Conservation (phyloP, 192 early-diverging fungal species). For the Allomyces macrogynus region DNA sequence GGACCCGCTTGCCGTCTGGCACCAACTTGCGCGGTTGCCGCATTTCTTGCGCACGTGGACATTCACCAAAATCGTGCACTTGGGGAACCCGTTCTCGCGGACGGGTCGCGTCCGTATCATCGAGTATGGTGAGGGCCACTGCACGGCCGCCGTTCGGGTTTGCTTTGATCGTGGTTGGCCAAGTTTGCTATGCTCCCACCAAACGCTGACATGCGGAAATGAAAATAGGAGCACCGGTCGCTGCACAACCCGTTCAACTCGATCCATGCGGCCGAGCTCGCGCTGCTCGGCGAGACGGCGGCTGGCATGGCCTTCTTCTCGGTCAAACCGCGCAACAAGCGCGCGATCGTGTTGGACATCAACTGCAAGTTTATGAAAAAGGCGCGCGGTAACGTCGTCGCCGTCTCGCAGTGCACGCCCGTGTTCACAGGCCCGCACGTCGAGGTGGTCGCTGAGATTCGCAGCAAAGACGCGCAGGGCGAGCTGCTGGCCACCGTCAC, state of each 20-base stretch:
- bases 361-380: not conserved
- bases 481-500: not conserved
- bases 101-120: not conserved
- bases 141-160: not conserved
- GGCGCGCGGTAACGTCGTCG: not conserved
- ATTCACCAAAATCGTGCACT: not conserved
- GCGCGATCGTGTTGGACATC: not conserved
- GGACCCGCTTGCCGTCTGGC: not conserved
- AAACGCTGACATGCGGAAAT: not conserved
- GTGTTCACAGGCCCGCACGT: not conserved
- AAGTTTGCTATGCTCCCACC: too few species aligned
- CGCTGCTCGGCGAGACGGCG: slow-evolving; percentile 7
- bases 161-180: too few species aligned
- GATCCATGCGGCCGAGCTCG: slow-evolving; percentile 10
- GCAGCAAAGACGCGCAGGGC: not conserved
- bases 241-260: slow-evolving; percentile 8
- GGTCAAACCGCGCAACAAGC: not conserved
- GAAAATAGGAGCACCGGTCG: not conserved
- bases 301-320: slow-evolving; percentile 6
- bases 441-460: not conserved
- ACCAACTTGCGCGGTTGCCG: not conserved
- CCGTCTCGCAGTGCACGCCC: not conserved
- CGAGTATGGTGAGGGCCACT: not conserved
- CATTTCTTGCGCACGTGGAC: not conserved
- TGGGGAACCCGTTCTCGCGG: not conserved